phyloP scores from a whole-genome alignment of 805 yeast species.

The Monosporozyma siamensis region DNA sequence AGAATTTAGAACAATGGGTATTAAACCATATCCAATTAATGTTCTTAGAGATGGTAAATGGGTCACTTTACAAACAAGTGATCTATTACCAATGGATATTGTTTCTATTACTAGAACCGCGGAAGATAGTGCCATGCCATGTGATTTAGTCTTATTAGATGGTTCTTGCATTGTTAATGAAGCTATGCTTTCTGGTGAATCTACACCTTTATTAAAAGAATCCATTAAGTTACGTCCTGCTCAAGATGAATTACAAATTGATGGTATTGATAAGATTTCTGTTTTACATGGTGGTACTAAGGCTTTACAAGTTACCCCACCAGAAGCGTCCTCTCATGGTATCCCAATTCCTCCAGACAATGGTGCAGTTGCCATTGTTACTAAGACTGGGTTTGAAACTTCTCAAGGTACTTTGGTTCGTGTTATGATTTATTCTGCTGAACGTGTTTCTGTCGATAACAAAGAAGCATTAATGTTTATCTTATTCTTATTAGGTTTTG shows the following conservation, averaged over 20 bases:
- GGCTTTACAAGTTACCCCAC: slow-evolving; percentile 80
- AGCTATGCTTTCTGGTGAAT: slow-evolving; percentile 98
- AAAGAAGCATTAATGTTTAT: slow-evolving; percentile 90
- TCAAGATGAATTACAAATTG: slow-evolving; percentile 56
- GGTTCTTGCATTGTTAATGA: slow-evolving; percentile 96
- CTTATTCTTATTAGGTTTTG: slow-evolving; percentile 79
- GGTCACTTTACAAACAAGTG: slow-evolving; percentile 59
- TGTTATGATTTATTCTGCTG: slow-evolving; percentile 95
- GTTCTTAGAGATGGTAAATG: slow-evolving; percentile 65
- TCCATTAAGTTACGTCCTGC: slow-evolving; percentile 76
- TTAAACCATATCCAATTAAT: slow-evolving; percentile 76
- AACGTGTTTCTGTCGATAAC: slow-evolving; percentile 92
- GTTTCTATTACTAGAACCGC: slow-evolving; percentile 80
- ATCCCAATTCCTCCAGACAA: slow-evolving; percentile 72
- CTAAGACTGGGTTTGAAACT: slow-evolving; percentile 96
- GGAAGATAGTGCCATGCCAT: slow-evolving; percentile 89
- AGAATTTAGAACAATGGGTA: slow-evolving; percentile 95
- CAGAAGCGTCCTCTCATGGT: slow-evolving; percentile 36
- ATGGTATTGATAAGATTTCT: slow-evolving; percentile 83
- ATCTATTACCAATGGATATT: slow-evolving; percentile 82
- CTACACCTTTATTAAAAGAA: slow-evolving; percentile 92
- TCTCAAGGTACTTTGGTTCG: slow-evolving; percentile 96
- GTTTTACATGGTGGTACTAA: slow-evolving; percentile 92
- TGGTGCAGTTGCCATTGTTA: slow-evolving; percentile 85
- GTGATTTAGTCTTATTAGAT: slow-evolving; percentile 77